phyloP scores from a whole-genome alignment of 192 early-diverging fungal genomes.

The Coemansia sp. region DNA sequence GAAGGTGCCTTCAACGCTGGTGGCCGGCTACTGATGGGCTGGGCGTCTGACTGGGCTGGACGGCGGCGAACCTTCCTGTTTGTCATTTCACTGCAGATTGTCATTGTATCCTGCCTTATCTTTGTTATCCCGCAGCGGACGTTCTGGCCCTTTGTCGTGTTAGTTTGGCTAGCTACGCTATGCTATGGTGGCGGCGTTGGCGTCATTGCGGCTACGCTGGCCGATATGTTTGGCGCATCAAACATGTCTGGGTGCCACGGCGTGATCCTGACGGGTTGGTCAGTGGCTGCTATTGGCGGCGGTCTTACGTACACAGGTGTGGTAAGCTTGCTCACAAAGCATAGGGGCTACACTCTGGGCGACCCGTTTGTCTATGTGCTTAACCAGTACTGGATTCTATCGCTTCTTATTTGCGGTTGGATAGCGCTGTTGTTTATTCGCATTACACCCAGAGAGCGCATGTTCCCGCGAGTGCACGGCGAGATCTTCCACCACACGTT shows the following conservation, averaged over 20 bases:
- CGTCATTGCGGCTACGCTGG: slow-evolving; percentile 71
- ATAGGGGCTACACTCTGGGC: slow-evolving; percentile 48
- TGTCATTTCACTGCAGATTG: slow-evolving; percentile 61
- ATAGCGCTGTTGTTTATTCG: slow-evolving; percentile 61
- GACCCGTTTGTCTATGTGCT: slow-evolving; percentile 59
- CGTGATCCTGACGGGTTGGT: slow-evolving; percentile 77
- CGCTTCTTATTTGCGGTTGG: slow-evolving; percentile 61
- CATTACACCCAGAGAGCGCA: slow-evolving; percentile 63
- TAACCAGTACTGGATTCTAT: slow-evolving; percentile 75
- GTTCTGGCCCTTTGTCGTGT: slow-evolving; percentile 63
- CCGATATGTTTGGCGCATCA: slow-evolving; percentile 79
- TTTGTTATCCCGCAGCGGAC: slow-evolving; percentile 55
- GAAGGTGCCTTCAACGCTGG: slow-evolving; percentile 63
- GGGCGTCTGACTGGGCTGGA: slow-evolving; percentile 60
- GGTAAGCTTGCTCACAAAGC: slow-evolving; percentile 50
- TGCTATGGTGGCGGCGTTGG: slow-evolving; percentile 80
- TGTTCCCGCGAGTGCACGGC: slow-evolving; percentile 64
- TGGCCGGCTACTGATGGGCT: slow-evolving; percentile 61
- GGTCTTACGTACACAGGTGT: slow-evolving; percentile 69
- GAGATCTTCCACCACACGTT: slow-evolving; percentile 61
- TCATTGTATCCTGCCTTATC: slow-evolving; percentile 62
- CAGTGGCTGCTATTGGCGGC: slow-evolving; percentile 71
- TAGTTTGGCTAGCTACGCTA: slow-evolving; percentile 64
- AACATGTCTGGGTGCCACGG: slow-evolving; percentile 76
- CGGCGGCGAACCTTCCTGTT: slow-evolving; percentile 71